Conservation (phyloP, 352 stramenopile genomes). For the Pythium sukuiense region DNA sequence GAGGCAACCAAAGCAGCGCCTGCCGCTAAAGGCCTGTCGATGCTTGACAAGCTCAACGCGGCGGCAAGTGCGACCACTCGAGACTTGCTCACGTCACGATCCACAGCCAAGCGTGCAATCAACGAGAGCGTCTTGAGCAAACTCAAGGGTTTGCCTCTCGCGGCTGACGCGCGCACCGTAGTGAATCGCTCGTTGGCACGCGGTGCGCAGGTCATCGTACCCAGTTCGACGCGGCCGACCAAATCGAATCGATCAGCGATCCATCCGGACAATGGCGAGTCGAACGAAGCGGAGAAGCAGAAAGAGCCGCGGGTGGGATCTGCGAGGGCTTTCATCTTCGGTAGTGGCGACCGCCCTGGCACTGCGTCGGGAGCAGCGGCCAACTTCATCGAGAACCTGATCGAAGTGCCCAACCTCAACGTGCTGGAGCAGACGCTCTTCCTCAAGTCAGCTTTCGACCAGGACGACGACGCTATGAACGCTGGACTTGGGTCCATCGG, state of each 20-base stretch:
- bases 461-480: conserved; percentile 31
- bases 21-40: neutral
- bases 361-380: neutral
- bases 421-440: conserved; percentile 41
- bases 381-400: conserved; percentile 29
- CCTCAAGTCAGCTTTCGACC: conserved; percentile 48
- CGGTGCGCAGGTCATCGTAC: neutral
- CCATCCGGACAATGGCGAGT: conserved; percentile 15
- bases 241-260: conserved; percentile 14
- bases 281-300: neutral
- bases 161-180: conserved; percentile 11
- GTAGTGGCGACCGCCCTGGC: neutral
- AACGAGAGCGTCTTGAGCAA: conserved; percentile 29
- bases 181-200: conserved; percentile 15
- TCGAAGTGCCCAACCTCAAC: conserved; percentile 36
- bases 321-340: neutral
- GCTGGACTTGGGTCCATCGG: neutral
- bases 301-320: neutral
- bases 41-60: conserved; percentile 11
- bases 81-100: conserved; percentile 25
- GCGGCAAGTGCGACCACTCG: conserved; percentile 7
- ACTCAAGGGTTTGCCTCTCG: conserved; percentile 26
- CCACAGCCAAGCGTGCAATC: conserved; percentile 34
- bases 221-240: neutral
- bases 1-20: neutral